These are phyloP conservation scores for Geotrichum restrictum DNA, from an alignment of 1,139 yeast genomes.

Conservation along the genomic window DNA sequence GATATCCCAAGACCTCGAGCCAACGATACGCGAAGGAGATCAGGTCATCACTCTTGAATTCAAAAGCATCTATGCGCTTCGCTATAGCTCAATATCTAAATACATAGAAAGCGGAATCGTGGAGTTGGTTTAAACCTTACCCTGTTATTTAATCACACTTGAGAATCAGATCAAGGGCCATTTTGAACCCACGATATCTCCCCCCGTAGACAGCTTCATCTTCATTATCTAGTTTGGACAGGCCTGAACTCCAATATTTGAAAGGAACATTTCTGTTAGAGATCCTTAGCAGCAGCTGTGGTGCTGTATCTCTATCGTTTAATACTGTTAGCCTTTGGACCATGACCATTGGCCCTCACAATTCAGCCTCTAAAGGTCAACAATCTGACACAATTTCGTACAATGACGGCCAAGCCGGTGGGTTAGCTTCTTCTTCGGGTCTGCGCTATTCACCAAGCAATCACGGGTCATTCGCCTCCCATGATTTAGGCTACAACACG, in stretches of 20 bases:
- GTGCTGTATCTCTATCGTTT: too few relatives aligned
- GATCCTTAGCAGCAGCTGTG: too few relatives aligned
- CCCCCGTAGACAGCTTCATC: too few relatives aligned
- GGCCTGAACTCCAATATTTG: too few relatives aligned
- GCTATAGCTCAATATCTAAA: constrained; percentile 48
- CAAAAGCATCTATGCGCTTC: constrained; percentile 72
- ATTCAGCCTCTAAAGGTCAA: background rate
- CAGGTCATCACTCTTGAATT: constrained; percentile 62
- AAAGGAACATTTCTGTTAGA: too few relatives aligned
- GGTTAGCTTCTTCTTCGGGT: background rate
- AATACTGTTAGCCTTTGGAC: too few relatives aligned
- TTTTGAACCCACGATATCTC: too few relatives aligned
- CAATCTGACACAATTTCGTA: background rate
- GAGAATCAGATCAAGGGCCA: too few relatives aligned
- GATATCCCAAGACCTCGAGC: constrained; percentile 39
- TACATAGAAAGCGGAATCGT: constrained; percentile 12
- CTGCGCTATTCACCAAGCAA: background rate
- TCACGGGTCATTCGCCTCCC: constrained; percentile 3
- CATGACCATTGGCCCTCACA: background rate
- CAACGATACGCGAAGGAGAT: constrained; percentile 36
- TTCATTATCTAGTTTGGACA: too few relatives aligned
- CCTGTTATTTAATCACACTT: too few relatives aligned
- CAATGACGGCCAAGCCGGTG: background rate
- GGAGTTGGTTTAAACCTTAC: constrained; percentile 5
- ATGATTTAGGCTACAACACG: background rate